These are phyloP conservation scores for Fusarium sp. DNA, from an alignment of 2,329 filamentous ascomycete genomes.

Conservation along the genomic window DNA sequence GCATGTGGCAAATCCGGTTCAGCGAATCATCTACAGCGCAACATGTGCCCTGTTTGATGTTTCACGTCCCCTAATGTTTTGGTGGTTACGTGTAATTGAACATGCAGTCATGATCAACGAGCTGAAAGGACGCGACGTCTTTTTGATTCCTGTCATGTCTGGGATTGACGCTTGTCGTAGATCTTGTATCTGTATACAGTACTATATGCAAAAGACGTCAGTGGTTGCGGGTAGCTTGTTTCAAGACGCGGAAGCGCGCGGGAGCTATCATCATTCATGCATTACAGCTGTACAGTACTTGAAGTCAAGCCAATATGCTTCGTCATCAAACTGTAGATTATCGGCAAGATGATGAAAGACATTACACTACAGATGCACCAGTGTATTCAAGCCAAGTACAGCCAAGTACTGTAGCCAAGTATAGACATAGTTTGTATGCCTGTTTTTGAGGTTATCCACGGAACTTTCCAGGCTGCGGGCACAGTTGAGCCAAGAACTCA, in stretches of 20 bases:
- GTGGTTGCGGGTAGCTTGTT: slow-evolving; percentile 26
- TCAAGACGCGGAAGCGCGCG: slow-evolving; percentile 28
- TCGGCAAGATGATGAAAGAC: slow-evolving; percentile 11
- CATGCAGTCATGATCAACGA: background rate
- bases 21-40: slow-evolving; percentile 17
- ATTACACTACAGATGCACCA: slow-evolving; percentile 7
- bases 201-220: slow-evolving; percentile 25
- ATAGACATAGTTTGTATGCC: background rate
- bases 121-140: background rate
- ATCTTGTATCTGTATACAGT: slow-evolving; percentile 3
- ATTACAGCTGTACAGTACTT: background rate
- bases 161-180: slow-evolving; percentile 21
- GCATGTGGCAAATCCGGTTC: slow-evolving; percentile 39
- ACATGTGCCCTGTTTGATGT: slow-evolving; percentile 25
- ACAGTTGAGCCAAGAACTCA: background rate
- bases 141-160: slow-evolving; percentile 7
- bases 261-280: background rate
- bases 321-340: slow-evolving; percentile 18
- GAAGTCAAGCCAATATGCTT: background rate
- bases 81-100: slow-evolving; percentile 7
- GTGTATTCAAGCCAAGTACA: background rate
- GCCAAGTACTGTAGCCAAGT: background rate
- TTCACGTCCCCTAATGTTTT: slow-evolving; percentile 20
- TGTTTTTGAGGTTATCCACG: slow-evolving; percentile 1
- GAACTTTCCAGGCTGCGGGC: slow-evolving; percentile 13